These are phyloP conservation scores for Hura crepitans DNA, from an alignment of 441 rosid species.

Conservation along the genomic window DNA sequence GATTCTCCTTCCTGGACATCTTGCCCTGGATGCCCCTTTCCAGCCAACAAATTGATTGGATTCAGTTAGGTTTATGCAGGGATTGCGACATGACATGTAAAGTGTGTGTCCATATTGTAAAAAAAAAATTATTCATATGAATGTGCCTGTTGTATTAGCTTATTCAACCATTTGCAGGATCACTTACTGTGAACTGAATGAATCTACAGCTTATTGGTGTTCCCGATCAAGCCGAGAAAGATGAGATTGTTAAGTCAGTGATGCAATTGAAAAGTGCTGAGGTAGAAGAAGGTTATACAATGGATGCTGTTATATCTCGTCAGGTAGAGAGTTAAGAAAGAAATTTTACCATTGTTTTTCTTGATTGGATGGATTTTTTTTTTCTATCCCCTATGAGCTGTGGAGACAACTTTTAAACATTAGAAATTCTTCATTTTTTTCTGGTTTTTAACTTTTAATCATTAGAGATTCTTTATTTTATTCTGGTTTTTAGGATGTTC, in stretches of 20 bases:
- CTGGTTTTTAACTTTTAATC: no score
- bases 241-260: constrained; percentile 82
- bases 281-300: constrained; percentile 84
- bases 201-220: constrained; percentile 66
- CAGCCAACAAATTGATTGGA: not conserved
- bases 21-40: not conserved
- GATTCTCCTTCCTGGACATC: not conserved
- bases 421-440: no score
- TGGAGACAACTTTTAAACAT: not conserved
- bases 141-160: not conserved
- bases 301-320: constrained; percentile 64
- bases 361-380: not conserved
- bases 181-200: not conserved
- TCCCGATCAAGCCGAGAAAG: constrained; percentile 76
- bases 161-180: not conserved
- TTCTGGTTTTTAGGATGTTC: constrained; percentile 54
- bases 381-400: not conserved
- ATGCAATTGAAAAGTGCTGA: constrained; percentile 66
- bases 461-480: not conserved
- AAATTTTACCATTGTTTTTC: not conserved
- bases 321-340: constrained; percentile 47
- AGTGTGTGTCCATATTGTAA: not conserved
- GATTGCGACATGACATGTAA: not conserved
- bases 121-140: no score
- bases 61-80: not conserved